These are phyloP conservation scores for Venturia oleaginea DNA, from an alignment of 2,329 filamentous ascomycete species.

Conservation along the genomic window DNA sequence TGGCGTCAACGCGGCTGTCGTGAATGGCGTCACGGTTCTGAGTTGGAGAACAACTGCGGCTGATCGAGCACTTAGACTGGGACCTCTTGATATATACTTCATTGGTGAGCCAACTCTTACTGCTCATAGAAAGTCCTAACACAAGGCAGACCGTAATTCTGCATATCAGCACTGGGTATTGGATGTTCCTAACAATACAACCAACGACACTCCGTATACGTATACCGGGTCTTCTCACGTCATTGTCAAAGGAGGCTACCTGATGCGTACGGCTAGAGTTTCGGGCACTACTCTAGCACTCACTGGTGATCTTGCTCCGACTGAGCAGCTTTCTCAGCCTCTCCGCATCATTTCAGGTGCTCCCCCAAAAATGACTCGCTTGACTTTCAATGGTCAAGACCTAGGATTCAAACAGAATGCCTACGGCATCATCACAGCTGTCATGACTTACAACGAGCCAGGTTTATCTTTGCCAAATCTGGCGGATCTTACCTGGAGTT, in stretches of 20 bases:
- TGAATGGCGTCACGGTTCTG: constrained; percentile 37
- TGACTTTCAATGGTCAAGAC: constrained; percentile 52
- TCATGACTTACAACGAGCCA: constrained; percentile 42
- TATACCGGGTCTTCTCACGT: constrained; percentile 24
- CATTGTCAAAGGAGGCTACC: constrained; percentile 55
- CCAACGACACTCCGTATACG: constrained; percentile 19
- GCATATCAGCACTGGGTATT: constrained; percentile 64
- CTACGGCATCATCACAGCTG: constrained; percentile 43
- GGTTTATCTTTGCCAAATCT: constrained; percentile 49
- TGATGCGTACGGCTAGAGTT: constrained; percentile 52
- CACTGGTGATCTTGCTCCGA: constrained; percentile 63
- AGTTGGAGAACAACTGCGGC: constrained; percentile 47
- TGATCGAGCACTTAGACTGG: constrained; percentile 36
- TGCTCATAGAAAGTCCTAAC: background rate
- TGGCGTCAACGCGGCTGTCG: constrained; percentile 21
- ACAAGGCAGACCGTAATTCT: constrained; percentile 44
- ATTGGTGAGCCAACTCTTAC: constrained; percentile 33
- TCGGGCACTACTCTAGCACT: constrained; percentile 48
- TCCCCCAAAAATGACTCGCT: constrained; percentile 39
- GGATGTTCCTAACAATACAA: constrained; percentile 35
- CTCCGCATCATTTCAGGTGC: constrained; percentile 60
- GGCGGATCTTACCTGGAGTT: constrained; percentile 54
- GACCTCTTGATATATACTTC: constrained; percentile 46
- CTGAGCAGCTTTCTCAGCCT: constrained; percentile 35
- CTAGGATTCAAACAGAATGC: constrained; percentile 30